Evolutionary conservation across 202 grass and related monocot genomes (phyloP).

Genomic region (Panicum virgatum): DNA sequence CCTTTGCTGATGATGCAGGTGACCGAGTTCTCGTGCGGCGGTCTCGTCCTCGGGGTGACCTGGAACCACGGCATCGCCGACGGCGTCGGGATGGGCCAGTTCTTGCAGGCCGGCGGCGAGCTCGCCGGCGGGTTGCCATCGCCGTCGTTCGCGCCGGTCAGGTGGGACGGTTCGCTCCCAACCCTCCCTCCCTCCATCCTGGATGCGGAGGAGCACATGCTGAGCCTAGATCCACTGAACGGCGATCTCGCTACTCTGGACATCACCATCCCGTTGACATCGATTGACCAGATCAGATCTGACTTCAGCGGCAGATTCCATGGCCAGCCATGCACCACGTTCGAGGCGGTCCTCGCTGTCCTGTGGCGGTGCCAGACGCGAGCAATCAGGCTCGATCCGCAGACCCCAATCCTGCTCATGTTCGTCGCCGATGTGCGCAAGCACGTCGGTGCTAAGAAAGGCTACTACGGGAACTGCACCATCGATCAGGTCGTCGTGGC

Average conservation of each 20-base stretch:
- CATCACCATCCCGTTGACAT: background rate
- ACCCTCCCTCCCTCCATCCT: too few species aligned
- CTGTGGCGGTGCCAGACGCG: background rate
- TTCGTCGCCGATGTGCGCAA: background rate
- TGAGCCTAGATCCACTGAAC: too few species aligned
- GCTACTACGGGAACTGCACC: background rate
- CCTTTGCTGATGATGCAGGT: background rate
- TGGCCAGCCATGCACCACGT: background rate
- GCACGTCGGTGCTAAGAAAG: background rate
- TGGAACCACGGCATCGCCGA: background rate
- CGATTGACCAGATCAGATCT: background rate
- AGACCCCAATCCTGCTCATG: background rate
- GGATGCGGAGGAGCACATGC: too few species aligned
- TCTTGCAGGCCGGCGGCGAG: background rate
- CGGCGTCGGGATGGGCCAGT: background rate
- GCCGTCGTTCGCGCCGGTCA: background rate
- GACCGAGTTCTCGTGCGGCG: background rate
- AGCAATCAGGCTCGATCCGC: background rate
- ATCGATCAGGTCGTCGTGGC: background rate
- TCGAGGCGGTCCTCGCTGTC: background rate
- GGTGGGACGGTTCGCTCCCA: background rate
- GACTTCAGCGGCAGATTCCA: background rate
- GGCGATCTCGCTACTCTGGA: background rate
- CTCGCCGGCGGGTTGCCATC: background rate
- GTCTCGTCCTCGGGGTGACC: background rate